Evolutionary conservation across 2,329 filamentous ascomycete genomes (phyloP).

Genomic region (Stagonosporopsis tanaceti): DNA sequence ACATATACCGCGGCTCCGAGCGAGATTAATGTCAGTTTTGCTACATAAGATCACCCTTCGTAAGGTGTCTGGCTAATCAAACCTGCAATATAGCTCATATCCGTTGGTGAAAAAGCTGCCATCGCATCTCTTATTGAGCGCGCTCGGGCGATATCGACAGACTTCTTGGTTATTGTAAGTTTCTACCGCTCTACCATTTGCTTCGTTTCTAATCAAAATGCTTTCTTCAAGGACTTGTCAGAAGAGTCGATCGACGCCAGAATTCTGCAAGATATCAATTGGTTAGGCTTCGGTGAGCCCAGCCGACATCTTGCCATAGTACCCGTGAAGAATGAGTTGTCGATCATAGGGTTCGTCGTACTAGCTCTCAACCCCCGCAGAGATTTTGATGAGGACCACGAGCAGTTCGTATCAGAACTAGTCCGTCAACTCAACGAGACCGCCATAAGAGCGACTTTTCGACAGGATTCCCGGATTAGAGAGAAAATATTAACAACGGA

Average conservation of each 20-base stretch:
- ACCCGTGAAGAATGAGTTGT: neutral
- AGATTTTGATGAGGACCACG: slow-evolving; percentile 10
- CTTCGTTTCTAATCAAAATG: neutral
- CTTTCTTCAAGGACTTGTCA: neutral
- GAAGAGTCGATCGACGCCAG: neutral
- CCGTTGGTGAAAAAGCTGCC: neutral
- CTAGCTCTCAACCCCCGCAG: slow-evolving; percentile 12
- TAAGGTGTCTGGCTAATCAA: neutral
- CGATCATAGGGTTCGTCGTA: slow-evolving; percentile 1
- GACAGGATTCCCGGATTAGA: neutral
- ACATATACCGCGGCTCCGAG: slow-evolving; percentile 1
- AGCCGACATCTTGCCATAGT: slow-evolving; percentile 12
- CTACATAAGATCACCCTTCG: too few relatives aligned
- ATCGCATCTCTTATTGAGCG: neutral
- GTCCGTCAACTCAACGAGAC: slow-evolving; percentile 6
- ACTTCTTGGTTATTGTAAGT: neutral
- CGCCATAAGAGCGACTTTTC: neutral
- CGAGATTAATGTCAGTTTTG: slow-evolving; percentile 4
- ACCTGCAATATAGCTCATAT: neutral
- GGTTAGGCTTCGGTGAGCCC: slow-evolving; percentile 15
- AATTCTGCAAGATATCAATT: slow-evolving; percentile 4
- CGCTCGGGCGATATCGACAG: neutral
- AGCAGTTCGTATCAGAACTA: slow-evolving; percentile 13
- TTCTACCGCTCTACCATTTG: neutral
- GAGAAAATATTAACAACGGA: slow-evolving; percentile 6